Conservation (phyloP, 2,329 filamentous ascomycete genomes). For the Scytalidium lignicola region DNA sequence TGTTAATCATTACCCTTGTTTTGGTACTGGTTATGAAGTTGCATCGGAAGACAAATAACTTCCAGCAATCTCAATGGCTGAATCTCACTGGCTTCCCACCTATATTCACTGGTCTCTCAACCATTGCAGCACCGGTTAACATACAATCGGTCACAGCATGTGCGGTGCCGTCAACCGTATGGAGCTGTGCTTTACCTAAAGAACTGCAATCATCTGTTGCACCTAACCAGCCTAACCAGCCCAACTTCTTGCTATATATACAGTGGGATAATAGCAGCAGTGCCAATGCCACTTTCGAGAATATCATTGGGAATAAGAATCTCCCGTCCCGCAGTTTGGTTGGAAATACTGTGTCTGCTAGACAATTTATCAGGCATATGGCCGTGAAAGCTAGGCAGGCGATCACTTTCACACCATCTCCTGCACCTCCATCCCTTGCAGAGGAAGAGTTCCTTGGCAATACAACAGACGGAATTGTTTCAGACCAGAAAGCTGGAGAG, state of each 20-base stretch:
- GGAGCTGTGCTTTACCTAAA: conserved; percentile 82
- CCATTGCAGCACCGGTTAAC: conserved; percentile 68
- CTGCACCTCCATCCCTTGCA: conserved; percentile 36
- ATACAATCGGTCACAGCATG: conserved; percentile 62
- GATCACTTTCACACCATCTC: conserved; percentile 37
- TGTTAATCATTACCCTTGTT: conserved; percentile 51
- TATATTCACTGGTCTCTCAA: conserved; percentile 78
- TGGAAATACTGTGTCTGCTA: conserved; percentile 27
- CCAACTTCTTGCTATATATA: conserved; percentile 77
- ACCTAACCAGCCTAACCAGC: conserved; percentile 62
- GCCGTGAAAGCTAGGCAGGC: conserved; percentile 27
- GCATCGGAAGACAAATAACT: conserved; percentile 31
- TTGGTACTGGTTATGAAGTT: conserved; percentile 56
- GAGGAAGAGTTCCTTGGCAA: conserved; percentile 82
- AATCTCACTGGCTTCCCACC: conserved; percentile 84
- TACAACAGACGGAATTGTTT: conserved; percentile 70
- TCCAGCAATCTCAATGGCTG: conserved; percentile 56
- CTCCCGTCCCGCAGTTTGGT: conserved; percentile 16
- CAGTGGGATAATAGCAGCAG: conserved; percentile 59
- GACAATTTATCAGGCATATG: conserved; percentile 24
- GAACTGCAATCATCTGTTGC: conserved; percentile 62
- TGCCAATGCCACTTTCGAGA: conserved; percentile 37
- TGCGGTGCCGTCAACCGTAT: conserved; percentile 66
- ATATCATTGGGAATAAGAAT: conserved; percentile 22
- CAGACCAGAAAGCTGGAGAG: conserved; percentile 70